A percentile compares a stretch with the other conserved stretches of the same genome.
These are phyloP conservation scores for Eucalyptus paniculata DNA, from an alignment of 345 rosid genomes.

Conservation along the genomic window DNA sequence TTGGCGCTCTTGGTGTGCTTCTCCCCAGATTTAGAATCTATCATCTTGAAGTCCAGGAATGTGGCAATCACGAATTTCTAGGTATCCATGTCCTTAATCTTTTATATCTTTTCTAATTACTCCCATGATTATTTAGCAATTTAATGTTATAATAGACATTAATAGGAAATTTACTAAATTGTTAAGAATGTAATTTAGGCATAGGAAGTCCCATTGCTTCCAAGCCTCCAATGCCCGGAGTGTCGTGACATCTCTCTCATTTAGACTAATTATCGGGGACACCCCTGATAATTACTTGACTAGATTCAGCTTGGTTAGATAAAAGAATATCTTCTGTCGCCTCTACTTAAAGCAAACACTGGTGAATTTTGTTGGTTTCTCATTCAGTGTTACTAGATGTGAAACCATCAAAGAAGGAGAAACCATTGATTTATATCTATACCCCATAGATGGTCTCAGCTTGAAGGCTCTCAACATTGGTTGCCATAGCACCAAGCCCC, in stretches of 20 bases:
- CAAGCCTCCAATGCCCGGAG: not conserved
- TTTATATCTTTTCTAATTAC: no score
- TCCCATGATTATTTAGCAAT: no score
- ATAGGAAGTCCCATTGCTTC: not conserved
- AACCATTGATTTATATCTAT: not conserved
- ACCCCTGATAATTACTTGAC: not conserved
- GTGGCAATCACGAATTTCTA: no score
- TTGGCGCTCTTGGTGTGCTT: no score
- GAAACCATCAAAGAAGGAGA: not conserved
- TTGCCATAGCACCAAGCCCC: not conserved
- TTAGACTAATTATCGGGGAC: not conserved
- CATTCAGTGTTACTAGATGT: not conserved
- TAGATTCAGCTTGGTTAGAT: no score
- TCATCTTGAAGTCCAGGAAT: no score
- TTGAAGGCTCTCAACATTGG: not conserved
- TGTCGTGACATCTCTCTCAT: not conserved
- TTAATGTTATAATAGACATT: no score
- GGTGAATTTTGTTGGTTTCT: no score
- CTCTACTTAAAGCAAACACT: not conserved
- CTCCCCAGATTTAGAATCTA: no score
- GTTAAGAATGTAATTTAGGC: no score
- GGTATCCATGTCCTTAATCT: no score
- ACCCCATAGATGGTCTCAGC: not conserved
- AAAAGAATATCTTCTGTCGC: not conserved
- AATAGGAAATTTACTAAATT: no score